Percentiles rank a stretch among this genome's conserved stretches.
These are phyloP conservation scores for Russula emetica DNA, from an alignment of 768 basidiomycete species.

Conservation along the genomic window DNA sequence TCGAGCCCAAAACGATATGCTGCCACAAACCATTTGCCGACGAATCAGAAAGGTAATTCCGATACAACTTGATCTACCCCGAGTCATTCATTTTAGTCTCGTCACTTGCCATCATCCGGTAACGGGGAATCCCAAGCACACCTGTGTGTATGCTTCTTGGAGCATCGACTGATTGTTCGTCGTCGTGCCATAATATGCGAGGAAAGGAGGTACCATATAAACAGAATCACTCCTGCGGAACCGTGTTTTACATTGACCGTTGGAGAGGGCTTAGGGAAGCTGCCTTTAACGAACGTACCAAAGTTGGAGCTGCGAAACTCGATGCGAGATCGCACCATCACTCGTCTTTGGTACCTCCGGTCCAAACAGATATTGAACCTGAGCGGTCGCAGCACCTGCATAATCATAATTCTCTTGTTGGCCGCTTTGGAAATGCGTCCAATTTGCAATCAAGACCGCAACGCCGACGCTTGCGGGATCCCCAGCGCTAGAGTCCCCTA, in stretches of 20 bases:
- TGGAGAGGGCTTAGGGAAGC: not conserved
- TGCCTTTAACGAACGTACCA: constrained; percentile 46
- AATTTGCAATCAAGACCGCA: constrained; percentile 59
- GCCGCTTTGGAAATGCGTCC: constrained; percentile 43
- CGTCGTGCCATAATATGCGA: constrained; percentile 75
- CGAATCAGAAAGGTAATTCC: constrained; percentile 55
- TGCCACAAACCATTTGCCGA: constrained; percentile 59
- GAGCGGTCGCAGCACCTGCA: constrained; percentile 56
- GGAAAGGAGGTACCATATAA: constrained; percentile 84
- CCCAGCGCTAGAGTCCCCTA: constrained; percentile 56
- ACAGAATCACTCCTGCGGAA: constrained; percentile 65
- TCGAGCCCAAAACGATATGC: constrained; percentile 60
- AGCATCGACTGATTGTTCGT: constrained; percentile 57
- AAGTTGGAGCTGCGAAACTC: constrained; percentile 61
- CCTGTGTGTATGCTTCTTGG: constrained; percentile 61
- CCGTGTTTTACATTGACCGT: not conserved
- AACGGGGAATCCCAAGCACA: not conserved
- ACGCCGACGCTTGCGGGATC: constrained; percentile 81
- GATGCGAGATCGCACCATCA: constrained; percentile 82
- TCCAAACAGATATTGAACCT: constrained; percentile 58
- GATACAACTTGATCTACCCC: constrained; percentile 55
- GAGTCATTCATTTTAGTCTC: too few relatives aligned
- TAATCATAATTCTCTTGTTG: constrained; percentile 40
- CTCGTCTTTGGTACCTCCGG: constrained; percentile 51
- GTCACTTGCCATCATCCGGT: not conserved